Evolutionary conservation across 306 rosid species (phyloP).

Genomic region (Heteromeles arbutifolia): DNA sequence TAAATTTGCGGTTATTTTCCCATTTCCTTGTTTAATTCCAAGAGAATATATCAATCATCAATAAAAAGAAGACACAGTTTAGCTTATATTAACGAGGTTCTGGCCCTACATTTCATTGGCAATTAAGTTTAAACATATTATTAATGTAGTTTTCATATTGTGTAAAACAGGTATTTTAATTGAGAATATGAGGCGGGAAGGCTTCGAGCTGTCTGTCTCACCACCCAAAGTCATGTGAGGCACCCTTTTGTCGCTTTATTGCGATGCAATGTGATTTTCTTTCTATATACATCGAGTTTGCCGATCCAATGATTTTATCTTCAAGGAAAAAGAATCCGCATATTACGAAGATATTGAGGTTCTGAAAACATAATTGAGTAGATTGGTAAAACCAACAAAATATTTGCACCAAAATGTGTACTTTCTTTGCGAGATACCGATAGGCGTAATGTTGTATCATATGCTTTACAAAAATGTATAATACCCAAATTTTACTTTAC

Average conservation of each 20-base stretch:
- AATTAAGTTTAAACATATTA: conserved; percentile 3
- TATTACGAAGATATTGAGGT: background rate
- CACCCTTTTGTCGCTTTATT: conserved; percentile 3
- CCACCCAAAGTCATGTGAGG: conserved; percentile 96
- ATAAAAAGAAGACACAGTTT: background rate
- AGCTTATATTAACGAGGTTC: background rate
- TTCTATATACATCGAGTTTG: background rate
- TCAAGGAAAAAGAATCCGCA: background rate
- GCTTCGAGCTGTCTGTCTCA: conserved; percentile 88
- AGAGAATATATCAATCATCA: background rate
- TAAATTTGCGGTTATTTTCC: conserved; percentile 14
- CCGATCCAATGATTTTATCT: background rate
- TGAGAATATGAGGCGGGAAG: conserved; percentile 99
- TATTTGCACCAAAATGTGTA: background rate
- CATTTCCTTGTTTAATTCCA: background rate
- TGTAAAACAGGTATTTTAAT: conserved; percentile 76
- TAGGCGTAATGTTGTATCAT: background rate
- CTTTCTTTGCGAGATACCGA: background rate
- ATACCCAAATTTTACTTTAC: background rate
- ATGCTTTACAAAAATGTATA: background rate
- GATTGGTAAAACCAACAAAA: background rate
- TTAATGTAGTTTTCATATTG: conserved; percentile 17
- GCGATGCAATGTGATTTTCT: background rate
- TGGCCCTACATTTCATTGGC: background rate
- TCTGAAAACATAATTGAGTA: background rate